A percentile compares a stretch with the other conserved stretches of the same genome.
These are phyloP conservation scores for Aspergillus aculeatus DNA, from an alignment of 2,329 filamentous ascomycete species.

Conservation along the genomic window DNA sequence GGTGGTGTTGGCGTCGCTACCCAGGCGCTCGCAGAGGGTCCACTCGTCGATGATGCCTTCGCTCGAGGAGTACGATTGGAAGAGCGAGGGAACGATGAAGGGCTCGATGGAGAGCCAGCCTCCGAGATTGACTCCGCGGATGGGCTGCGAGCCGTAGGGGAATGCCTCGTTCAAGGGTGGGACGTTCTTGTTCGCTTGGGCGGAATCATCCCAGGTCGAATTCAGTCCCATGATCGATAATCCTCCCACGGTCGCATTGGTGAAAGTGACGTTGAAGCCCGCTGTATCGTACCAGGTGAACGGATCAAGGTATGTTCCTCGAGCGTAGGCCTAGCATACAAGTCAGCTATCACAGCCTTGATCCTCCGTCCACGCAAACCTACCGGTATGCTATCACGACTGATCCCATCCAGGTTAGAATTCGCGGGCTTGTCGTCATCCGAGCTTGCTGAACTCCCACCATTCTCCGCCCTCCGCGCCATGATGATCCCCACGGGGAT, in stretches of 20 bases:
- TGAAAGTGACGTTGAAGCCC: conserved; percentile 95
- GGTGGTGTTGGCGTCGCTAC: conserved; percentile 61
- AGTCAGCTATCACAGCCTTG: conserved; percentile 13
- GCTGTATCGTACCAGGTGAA: conserved; percentile 87
- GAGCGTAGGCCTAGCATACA: conserved; percentile 52
- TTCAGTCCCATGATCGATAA: conserved; percentile 90
- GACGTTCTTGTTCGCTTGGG: conserved; percentile 73
- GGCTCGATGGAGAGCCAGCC: conserved; percentile 94
- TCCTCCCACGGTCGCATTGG: conserved; percentile 75
- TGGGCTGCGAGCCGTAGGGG: conserved; percentile 75
- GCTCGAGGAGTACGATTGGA: conserved; percentile 62
- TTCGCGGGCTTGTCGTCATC: conserved; percentile 25
- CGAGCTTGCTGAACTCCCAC: conserved; percentile 16
- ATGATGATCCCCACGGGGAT: conserved; percentile 66
- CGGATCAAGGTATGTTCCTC: conserved; percentile 78
- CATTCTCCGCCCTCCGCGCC: conserved; percentile 58
- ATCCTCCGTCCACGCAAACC: conserved; percentile 11
- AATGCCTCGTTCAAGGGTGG: conserved; percentile 74
- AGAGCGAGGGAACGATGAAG: conserved; percentile 92
- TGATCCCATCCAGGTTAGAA: conserved; percentile 54
- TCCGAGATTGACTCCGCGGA: conserved; percentile 87
- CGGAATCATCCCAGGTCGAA: conserved; percentile 80
- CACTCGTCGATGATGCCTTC: conserved; percentile 82
- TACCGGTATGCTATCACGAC: conserved; percentile 59
- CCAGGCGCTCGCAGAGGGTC: conserved; percentile 71